Percentiles rank a stretch among this genome's conserved stretches.
Evolutionary conservation across 768 basidiomycete genomes (phyloP).

Genomic region (Chalciporus pseudorubinellus): DNA sequence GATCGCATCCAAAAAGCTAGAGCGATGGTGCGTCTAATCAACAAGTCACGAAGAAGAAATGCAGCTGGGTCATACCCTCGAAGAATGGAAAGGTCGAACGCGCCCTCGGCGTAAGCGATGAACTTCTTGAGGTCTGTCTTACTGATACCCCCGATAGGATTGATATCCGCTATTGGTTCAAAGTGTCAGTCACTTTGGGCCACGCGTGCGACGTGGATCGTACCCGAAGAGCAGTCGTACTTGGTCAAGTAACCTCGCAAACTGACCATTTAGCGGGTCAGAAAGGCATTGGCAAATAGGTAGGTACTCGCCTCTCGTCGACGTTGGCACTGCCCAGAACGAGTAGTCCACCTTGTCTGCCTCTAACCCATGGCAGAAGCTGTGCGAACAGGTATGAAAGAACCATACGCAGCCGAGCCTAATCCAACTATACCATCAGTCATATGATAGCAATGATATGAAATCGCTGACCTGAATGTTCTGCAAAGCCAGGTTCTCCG

Average conservation of each 20-base stretch:
- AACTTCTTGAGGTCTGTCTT: constrained; percentile 97
- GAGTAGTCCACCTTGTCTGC: constrained; percentile 78
- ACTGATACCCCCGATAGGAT: constrained; percentile 97
- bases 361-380: constrained; percentile 87
- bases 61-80: constrained; percentile 48
- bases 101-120: constrained; percentile 75
- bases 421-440: not conserved
- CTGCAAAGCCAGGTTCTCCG: constrained; percentile 95
- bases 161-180: constrained; percentile 73
- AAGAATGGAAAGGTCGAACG: constrained; percentile 85
- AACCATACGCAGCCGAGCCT: constrained; percentile 95
- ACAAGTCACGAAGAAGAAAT: not conserved
- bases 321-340: constrained; percentile 99
- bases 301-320: constrained; percentile 77
- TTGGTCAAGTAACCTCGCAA: constrained; percentile 96
- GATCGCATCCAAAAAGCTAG: constrained; percentile 84
- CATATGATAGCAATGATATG: not conserved
- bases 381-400: constrained; percentile 94
- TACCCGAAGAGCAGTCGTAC: constrained; percentile 93
- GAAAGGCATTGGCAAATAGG: not conserved
- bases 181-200: constrained; percentile 1
- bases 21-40: not conserved
- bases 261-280: constrained; percentile 40
- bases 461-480: constrained; percentile 75
- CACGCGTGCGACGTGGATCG: constrained; percentile 2